Evolutionary conservation across 73 alveolate species (phyloP), one percentile per base, ranked within the genome.

Genomic region (Stentor roeselii): DNA sequence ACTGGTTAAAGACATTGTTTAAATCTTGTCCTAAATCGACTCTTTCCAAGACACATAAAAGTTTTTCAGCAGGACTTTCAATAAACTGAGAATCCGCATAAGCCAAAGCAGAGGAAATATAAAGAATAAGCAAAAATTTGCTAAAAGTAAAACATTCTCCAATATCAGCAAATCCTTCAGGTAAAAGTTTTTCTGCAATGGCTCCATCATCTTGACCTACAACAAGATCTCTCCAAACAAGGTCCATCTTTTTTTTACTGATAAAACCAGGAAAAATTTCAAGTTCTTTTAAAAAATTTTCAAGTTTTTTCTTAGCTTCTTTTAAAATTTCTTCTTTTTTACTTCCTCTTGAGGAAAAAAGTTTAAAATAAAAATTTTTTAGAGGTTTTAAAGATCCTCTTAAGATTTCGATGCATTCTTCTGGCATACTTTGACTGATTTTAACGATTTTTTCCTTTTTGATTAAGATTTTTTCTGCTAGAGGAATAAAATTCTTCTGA

Each of bases 31-130:
- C 83, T 2, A 90, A 86, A 74, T 91, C 96, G 92, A 91, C 85
- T 76, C 96, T 88, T 84, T 91, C 96, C 3, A 91, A 86, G 30
- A 91, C 40, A 4, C 88, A 59, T 42, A 88, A 67, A 3, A 91
- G 84, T 83, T 60, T 84, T 78, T 91, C 96, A 0, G 94, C n/a
- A 30, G 15, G 15, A 0, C 42, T 27, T 36, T 34, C 34, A 30
- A 21, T 36, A 2, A 67, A 36, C 34, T 67, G 37, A 32, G 80
- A 30, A 21, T 67, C 80, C 34, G 21, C 42, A 32, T 67, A 67
- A 15, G 42, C 80, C 15, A 67, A 67, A 30, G 34, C 34, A 67
- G 80, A 67, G 2, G 42, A 67, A 21, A 67, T 15, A 32, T 67
- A 67, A 32, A 67, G 15, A 0, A 67, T 67, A 21, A 67, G 37